Evolutionary conservation across 2,329 filamentous ascomycete genomes (phyloP).

Genomic region (Byssoonygena ceratinophila): DNA sequence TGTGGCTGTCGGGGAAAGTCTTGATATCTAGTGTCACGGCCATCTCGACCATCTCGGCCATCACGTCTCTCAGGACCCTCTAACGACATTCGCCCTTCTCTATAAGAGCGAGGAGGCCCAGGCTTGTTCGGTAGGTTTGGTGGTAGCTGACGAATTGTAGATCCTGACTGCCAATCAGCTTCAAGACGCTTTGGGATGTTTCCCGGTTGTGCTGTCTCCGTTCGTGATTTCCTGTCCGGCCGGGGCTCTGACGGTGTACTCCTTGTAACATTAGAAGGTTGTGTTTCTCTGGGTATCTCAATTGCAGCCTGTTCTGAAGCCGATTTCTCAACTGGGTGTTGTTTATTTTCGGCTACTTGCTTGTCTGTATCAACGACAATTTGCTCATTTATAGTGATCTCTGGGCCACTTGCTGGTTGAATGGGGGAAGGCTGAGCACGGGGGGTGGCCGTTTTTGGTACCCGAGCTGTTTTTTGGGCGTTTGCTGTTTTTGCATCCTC

Average conservation of each 20-base stretch:
- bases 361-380: neutral
- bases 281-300: neutral
- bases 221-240: slow-evolving; percentile 15
- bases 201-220: slow-evolving; percentile 23
- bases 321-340: neutral
- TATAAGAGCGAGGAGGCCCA: slow-evolving; percentile 26
- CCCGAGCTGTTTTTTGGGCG: slow-evolving; percentile 28
- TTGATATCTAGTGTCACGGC: slow-evolving; percentile 25
- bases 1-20: slow-evolving; percentile 30
- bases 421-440: neutral
- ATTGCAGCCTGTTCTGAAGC: neutral
- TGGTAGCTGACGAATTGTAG: slow-evolving; percentile 25
- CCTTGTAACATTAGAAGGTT: neutral
- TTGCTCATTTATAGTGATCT: neutral
- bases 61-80: slow-evolving; percentile 34
- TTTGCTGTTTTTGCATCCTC: slow-evolving; percentile 41
- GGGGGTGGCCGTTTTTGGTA: neutral
- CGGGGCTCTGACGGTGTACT: neutral
- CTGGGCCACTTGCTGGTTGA: neutral
- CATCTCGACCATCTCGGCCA: slow-evolving; percentile 30
- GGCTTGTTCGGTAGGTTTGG: slow-evolving; percentile 29
- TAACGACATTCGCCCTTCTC: slow-evolving; percentile 32
- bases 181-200: slow-evolving; percentile 34
- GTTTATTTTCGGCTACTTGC: neutral
- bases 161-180: slow-evolving; percentile 24